Evolutionary conservation across 2,329 filamentous ascomycete genomes (phyloP).

Genomic region (Tolypocladium amazonense): DNA sequence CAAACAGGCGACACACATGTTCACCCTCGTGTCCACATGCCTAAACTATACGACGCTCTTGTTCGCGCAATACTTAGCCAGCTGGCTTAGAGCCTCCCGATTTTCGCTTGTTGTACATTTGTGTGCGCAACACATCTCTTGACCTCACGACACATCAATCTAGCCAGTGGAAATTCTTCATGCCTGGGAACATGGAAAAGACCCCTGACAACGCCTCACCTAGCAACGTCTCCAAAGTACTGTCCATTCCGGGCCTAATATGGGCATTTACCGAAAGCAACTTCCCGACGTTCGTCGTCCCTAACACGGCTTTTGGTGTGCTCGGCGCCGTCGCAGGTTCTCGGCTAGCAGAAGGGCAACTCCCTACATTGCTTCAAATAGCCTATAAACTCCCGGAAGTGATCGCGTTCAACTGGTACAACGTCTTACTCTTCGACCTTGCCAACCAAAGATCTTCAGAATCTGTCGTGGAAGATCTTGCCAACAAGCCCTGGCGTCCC

Average conservation of each 20-base stretch:
- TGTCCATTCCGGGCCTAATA: neutral
- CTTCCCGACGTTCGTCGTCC: neutral
- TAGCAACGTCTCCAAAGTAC: neutral
- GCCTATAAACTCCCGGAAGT: neutral
- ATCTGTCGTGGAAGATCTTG: neutral
- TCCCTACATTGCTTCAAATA: neutral
- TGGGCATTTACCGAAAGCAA: neutral
- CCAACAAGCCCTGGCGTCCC: neutral
- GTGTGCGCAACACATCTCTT: neutral
- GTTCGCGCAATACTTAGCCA: neutral
- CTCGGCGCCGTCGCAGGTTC: neutral
- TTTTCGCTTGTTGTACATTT: neutral
- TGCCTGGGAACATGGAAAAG: neutral
- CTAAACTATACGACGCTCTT: neutral
- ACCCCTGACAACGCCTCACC: neutral
- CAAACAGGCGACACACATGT: neutral
- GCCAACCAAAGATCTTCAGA: neutral
- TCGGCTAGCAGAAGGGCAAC: neutral
- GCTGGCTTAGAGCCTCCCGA: neutral
- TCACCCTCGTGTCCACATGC: neutral
- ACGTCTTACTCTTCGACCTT: neutral
- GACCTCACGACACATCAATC: neutral
- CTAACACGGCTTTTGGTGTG: neutral
- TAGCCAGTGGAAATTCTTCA: neutral
- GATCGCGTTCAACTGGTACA: neutral